A percentile compares a stretch with the other conserved stretches of the same genome.
phyloP scores from a whole-genome alignment of 2,329 filamentous ascomycete genomes.

The Stagonosporopsis cucurbitacearum region DNA sequence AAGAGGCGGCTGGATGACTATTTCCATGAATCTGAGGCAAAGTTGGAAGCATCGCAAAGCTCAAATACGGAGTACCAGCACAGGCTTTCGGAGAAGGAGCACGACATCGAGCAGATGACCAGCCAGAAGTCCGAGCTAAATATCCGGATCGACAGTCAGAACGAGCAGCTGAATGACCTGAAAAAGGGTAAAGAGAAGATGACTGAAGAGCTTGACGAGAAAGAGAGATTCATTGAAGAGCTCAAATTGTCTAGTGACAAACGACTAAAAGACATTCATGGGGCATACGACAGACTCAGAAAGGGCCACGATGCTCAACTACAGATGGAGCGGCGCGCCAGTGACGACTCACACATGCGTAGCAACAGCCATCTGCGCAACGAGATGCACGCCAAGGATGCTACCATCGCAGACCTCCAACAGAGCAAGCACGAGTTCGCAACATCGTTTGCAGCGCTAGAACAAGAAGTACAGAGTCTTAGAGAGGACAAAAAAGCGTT shows the following conservation, averaged over 20 bases:
- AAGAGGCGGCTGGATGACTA: constrained; percentile 37
- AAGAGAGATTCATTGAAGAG: constrained; percentile 37
- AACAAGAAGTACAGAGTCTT: constrained; percentile 38
- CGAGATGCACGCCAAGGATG: constrained; percentile 36
- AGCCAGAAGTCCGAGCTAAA: constrained; percentile 40
- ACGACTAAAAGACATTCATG: constrained; percentile 29
- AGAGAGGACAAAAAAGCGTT: constrained; percentile 43
- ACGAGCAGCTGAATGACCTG: constrained; percentile 33
- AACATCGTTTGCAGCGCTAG: constrained; percentile 33
- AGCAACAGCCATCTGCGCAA: constrained; percentile 20
- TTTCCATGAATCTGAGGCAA: constrained; percentile 38
- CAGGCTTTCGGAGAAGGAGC: constrained; percentile 34
- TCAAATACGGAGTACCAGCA: constrained; percentile 43
- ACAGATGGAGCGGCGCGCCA: constrained; percentile 15
- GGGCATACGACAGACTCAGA: constrained; percentile 30
- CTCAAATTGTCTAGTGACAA: constrained; percentile 30
- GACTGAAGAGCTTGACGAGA: constrained; percentile 32
- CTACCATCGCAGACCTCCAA: constrained; percentile 36
- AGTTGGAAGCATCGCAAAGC: constrained; percentile 34
- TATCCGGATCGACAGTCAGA: constrained; percentile 33
- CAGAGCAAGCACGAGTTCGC: constrained; percentile 34
- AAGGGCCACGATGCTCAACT: constrained; percentile 26
- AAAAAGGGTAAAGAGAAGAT: constrained; percentile 32
- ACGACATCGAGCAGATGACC: constrained; percentile 38
- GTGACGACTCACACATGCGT: constrained; percentile 13